Conservation (phyloP, 2,329 filamentous ascomycete species). For the Talaromyces atroroseus region DNA sequence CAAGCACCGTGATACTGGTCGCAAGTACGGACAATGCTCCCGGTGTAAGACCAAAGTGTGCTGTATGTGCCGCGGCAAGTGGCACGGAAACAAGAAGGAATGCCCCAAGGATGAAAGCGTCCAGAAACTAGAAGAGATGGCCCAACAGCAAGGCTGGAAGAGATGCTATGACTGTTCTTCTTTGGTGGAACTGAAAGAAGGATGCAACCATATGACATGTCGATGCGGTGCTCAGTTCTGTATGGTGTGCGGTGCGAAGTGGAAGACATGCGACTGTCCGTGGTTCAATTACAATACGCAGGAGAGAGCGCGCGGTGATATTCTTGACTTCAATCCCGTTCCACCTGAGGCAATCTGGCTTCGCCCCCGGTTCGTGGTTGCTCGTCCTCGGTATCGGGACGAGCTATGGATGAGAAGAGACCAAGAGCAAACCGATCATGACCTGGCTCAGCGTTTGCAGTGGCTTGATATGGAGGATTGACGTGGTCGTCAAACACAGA, state of each 20-base stretch:
- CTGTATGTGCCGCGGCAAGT: constrained; percentile 64
- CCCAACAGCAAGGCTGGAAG: constrained; percentile 69
- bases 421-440: constrained; percentile 48
- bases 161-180: constrained; percentile 71
- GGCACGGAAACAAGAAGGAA: constrained; percentile 57
- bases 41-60: constrained; percentile 72
- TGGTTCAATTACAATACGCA: constrained; percentile 64
- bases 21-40: constrained; percentile 64
- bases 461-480: constrained; percentile 4
- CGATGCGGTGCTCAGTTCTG: constrained; percentile 81
- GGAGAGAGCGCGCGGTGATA: constrained; percentile 49
- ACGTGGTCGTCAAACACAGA: not conserved
- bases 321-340: constrained; percentile 19
- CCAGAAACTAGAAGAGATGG: constrained; percentile 52
- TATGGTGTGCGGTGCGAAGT: constrained; percentile 74
- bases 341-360: not conserved
- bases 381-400: constrained; percentile 40
- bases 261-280: constrained; percentile 78
- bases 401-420: constrained; percentile 43
- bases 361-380: not conserved
- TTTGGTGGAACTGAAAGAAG: constrained; percentile 74
- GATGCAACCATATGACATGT: constrained; percentile 85
- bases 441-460: constrained; percentile 49
- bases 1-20: constrained; percentile 48
- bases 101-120: constrained; percentile 55